phyloP scores from a whole-genome alignment of 768 basidiomycete genomes.

The Phaeotremella fagi region DNA sequence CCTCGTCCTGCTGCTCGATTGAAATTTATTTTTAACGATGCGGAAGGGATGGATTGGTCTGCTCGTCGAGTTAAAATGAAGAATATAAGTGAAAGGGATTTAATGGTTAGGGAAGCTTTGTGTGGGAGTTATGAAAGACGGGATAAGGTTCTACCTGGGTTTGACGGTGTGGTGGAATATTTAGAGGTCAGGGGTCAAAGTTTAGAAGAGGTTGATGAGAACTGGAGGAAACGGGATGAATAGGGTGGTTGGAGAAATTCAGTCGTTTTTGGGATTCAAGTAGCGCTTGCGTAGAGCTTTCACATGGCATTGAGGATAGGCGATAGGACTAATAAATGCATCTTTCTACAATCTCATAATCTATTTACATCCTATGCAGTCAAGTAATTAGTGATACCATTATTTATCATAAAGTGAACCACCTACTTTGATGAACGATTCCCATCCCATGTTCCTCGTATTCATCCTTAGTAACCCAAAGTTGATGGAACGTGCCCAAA shows the following conservation, averaged over 20 bases:
- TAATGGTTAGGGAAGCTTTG: slow-evolving; percentile 30
- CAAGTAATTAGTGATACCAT: background rate
- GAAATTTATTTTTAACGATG: too few species aligned
- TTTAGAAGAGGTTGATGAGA: slow-evolving; percentile 18
- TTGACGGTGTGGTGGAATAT: slow-evolving; percentile 39
- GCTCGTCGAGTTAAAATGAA: too few species aligned
- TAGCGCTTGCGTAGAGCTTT: too few species aligned
- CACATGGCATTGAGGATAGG: too few species aligned
- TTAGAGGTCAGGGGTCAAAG: slow-evolving; percentile 23
- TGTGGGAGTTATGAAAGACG: slow-evolving; percentile 34
- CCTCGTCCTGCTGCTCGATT: background rate
- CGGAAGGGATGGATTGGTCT: too few species aligned
- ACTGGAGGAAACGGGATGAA: slow-evolving; percentile 19
- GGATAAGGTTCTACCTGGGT: slow-evolving; percentile 15
- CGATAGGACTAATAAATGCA: too few species aligned
- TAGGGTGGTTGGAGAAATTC: too few species aligned
- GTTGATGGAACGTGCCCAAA: slow-evolving; percentile 88
- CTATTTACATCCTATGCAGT: background rate
- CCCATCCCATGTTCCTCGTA: slow-evolving; percentile 46
- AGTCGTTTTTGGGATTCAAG: too few species aligned
- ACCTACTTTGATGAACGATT: slow-evolving; percentile 47
- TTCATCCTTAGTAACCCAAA: slow-evolving; percentile 47
- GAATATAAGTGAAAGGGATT: slow-evolving; percentile 29
- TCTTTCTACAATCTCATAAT: too few species aligned
- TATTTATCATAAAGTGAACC: too few species aligned